Conservation (phyloP, 2,329 filamentous ascomycete genomes). For the Scopulariopsis brevicaulis region DNA sequence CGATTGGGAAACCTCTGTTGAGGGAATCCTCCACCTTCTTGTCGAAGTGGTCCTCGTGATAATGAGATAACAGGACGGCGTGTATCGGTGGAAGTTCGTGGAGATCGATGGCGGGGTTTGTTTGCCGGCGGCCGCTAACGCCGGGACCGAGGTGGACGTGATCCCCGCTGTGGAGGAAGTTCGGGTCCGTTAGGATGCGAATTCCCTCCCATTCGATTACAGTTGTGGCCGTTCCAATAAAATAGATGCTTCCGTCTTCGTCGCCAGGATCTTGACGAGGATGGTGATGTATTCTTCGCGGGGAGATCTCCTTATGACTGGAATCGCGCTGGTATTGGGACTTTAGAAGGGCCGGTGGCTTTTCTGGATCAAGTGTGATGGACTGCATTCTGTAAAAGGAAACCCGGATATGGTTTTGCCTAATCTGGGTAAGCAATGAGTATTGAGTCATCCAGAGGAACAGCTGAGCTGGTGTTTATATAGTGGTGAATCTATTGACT, state of each 20-base stretch:
- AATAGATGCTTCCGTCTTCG: slow-evolving; percentile 33
- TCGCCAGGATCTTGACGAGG: not conserved
- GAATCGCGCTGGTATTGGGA: no score
- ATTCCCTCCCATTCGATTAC: slow-evolving; percentile 40
- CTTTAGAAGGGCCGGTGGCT: no score
- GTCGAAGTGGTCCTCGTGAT: slow-evolving; percentile 42
- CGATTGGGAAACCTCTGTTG: slow-evolving; percentile 41
- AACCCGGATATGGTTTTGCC: no score
- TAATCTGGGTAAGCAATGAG: no score
- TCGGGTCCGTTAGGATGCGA: slow-evolving; percentile 46
- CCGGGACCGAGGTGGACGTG: slow-evolving; percentile 57
- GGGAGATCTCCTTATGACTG: no score
- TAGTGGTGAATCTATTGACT: no score
- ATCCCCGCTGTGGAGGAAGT: slow-evolving; percentile 55
- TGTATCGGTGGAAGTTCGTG: slow-evolving; percentile 48
- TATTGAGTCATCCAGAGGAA: no score
- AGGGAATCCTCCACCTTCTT: slow-evolving; percentile 23
- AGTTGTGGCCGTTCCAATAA: slow-evolving; percentile 45
- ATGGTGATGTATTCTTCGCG: not conserved
- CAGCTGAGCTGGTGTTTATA: no score
- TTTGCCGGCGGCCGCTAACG: slow-evolving; percentile 40
- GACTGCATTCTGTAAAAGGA: no score
- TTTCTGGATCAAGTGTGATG: no score
- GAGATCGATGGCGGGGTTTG: slow-evolving; percentile 48
- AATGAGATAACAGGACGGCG: slow-evolving; percentile 49